Conservation (phyloP, 495 filamentous ascomycete genomes). For the Hypoxylon crocopeplum region DNA sequence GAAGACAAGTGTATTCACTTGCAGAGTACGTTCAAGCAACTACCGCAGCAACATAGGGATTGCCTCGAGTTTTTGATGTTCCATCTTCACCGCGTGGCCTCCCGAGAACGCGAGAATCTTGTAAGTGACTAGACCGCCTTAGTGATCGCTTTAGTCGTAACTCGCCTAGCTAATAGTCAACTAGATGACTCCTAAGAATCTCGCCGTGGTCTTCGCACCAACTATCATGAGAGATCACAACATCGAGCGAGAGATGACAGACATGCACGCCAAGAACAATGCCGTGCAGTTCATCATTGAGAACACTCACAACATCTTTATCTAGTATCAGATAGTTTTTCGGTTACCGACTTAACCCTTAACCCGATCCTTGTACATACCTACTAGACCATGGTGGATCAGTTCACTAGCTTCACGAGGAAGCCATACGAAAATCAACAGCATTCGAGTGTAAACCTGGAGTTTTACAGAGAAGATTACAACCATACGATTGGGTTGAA, state of each 20-base stretch:
- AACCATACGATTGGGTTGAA: slow-evolving; percentile 20
- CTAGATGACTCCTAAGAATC: slow-evolving; percentile 89
- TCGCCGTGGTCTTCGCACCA: slow-evolving; percentile 97
- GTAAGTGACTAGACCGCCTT: slow-evolving; percentile 44
- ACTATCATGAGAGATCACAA: slow-evolving; percentile 93
- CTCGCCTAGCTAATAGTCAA: slow-evolving; percentile 23
- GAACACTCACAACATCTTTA: slow-evolving; percentile 81
- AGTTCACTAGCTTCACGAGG: background rate
- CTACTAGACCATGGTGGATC: slow-evolving; percentile 1
- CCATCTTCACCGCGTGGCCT: slow-evolving; percentile 89
- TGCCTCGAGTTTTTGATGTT: slow-evolving; percentile 93
- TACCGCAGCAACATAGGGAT: slow-evolving; percentile 84
- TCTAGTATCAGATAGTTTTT: slow-evolving; percentile 17
- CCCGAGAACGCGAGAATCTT: slow-evolving; percentile 80
- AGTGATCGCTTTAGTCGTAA: too few relatives aligned
- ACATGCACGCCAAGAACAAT: slow-evolving; percentile 90
- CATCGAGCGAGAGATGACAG: slow-evolving; percentile 91
- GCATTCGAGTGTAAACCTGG: slow-evolving; percentile 15
- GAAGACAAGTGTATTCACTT: slow-evolving; percentile 70
- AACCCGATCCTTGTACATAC: slow-evolving; percentile 35
- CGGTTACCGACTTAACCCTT: background rate
- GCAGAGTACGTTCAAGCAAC: slow-evolving; percentile 70
- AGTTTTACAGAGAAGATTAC: slow-evolving; percentile 29
- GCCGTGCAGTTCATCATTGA: slow-evolving; percentile 91
- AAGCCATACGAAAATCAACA: slow-evolving; percentile 14